Evolutionary conservation across 176 grass and related monocot genomes (phyloP).

Genomic region (Oryza coarctata): DNA sequence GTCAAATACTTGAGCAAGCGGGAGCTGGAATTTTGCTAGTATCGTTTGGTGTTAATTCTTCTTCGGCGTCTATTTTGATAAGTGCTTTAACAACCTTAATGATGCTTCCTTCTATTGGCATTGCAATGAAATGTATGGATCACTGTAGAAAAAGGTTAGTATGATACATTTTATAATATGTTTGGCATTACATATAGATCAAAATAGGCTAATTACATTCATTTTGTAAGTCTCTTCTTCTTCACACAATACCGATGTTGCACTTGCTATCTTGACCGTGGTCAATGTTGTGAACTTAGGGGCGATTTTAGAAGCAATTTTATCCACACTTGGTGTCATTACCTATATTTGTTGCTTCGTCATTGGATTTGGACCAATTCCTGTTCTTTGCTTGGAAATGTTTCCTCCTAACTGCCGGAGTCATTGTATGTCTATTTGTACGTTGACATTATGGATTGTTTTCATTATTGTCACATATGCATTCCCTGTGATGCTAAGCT

Average conservation of each 20-base stretch:
- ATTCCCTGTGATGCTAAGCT: slow-evolving; percentile 53
- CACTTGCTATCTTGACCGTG: slow-evolving; percentile 51
- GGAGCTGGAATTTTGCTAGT: slow-evolving; percentile 49
- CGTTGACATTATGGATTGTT: slow-evolving; percentile 55
- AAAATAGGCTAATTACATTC: neutral
- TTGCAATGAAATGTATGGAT: slow-evolving; percentile 72
- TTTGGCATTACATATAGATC: neutral
- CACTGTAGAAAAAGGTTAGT: slow-evolving; percentile 56
- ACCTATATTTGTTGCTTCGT: slow-evolving; percentile 64
- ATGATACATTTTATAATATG: neutral
- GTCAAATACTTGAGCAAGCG: slow-evolving; percentile 74
- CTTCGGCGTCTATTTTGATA: slow-evolving; percentile 63
- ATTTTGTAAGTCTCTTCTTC: slow-evolving; percentile 46
- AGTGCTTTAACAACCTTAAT: slow-evolving; percentile 59
- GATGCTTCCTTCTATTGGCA: slow-evolving; percentile 64
- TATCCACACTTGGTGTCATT: slow-evolving; percentile 50
- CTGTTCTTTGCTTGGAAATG: slow-evolving; percentile 63
- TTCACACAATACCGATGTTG: slow-evolving; percentile 64
- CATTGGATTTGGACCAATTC: slow-evolving; percentile 66
- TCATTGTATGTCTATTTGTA: slow-evolving; percentile 56
- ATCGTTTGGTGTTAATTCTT: slow-evolving; percentile 40
- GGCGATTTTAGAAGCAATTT: slow-evolving; percentile 29
- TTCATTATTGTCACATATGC: slow-evolving; percentile 66
- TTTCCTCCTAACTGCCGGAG: slow-evolving; percentile 62
- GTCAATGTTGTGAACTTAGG: slow-evolving; percentile 46